A percentile compares a stretch with the other conserved stretches of the same genome.
Evolutionary conservation across 148 eudicot genomes (phyloP).

Genomic region (Camellia lanceoleosa): DNA sequence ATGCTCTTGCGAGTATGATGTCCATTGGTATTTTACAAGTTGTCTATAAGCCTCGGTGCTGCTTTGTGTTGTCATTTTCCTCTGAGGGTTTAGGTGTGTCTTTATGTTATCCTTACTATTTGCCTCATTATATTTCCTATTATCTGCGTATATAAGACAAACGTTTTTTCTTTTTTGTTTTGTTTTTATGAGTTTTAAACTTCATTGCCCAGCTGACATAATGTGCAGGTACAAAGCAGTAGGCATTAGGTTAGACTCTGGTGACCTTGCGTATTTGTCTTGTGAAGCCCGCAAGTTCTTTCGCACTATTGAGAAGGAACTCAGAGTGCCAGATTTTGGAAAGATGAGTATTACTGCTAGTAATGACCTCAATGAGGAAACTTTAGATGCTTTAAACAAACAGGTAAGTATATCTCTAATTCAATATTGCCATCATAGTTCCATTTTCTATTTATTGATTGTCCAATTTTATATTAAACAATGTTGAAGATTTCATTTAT

Average conservation of each 20-base stretch:
- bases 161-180: background rate
- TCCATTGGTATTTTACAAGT: background rate
- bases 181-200: background rate
- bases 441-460: background rate
- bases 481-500: background rate
- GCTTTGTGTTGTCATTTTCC: background rate
- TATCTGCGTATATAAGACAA: too few relatives aligned
- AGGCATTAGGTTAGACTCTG: constrained; percentile 96
- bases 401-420: constrained; percentile 48
- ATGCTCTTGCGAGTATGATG: background rate
- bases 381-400: constrained; percentile 90
- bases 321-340: constrained; percentile 70
- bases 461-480: background rate
- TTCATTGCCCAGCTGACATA: constrained; percentile 2
- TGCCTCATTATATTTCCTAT: background rate
- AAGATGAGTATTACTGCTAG: constrained; percentile 84
- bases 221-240: constrained; percentile 74
- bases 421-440: constrained; percentile 1
- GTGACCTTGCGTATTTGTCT: constrained; percentile 93
- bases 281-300: constrained; percentile 86
- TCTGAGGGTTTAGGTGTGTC: background rate
- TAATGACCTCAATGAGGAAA: constrained; percentile 97
- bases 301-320: constrained; percentile 67
- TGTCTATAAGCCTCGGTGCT: background rate
- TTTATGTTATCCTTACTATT: background rate